Evolutionary conservation across 345 rosid genomes (phyloP), one percentile per base, ranked within the genome.

Genomic region (Arabidopsis arenosa): DNA sequence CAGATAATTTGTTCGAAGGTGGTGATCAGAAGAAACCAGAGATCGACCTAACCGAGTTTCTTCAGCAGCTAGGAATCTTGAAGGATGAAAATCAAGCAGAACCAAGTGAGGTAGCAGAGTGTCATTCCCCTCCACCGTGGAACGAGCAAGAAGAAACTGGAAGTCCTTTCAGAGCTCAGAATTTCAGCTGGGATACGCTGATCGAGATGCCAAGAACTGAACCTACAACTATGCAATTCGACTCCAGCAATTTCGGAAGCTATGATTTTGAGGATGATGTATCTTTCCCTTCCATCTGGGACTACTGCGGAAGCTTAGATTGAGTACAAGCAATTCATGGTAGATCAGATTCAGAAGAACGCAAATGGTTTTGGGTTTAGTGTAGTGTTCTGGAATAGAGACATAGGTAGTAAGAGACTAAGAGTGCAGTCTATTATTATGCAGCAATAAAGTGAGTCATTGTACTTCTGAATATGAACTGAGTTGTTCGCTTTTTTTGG

Each of bases 1-100:
- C 56, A 30, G 33, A 39, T n/a, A 70, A 77, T 47, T 66, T 80
- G 74, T 57, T 80, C 12, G 72, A 79, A 28, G 84, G 83, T 33
- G 71, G 48, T 45, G 79, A 47, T 3, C 81, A 77, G 77, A 90
- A 84, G 84, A 90, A 86, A 82, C 92, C 90, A 9, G 96, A 92
- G 89, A 87, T 95, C 70, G 97, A 92, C 81, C 84, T 95, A 13
- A 90, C 85, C 30, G 99, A 92, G 93, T 92, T 90, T 62, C 96
- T 95, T 66, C 89, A 92, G 80, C 99, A 95, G 69, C 53, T 92
- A 32, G 99, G 97, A 40, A 87, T 95, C 41, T 70, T 87, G 57
- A 89, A 88, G 66, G 85, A 73, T 6, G 84, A 84, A 18, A 73
- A 36, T 33, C 85, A 59, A 18, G 65, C 70, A 9, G 83, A 75